Evolutionary conservation across 371 early-diverging fungal genomes (phyloP).

Genomic region (Mortierella sp.): DNA sequence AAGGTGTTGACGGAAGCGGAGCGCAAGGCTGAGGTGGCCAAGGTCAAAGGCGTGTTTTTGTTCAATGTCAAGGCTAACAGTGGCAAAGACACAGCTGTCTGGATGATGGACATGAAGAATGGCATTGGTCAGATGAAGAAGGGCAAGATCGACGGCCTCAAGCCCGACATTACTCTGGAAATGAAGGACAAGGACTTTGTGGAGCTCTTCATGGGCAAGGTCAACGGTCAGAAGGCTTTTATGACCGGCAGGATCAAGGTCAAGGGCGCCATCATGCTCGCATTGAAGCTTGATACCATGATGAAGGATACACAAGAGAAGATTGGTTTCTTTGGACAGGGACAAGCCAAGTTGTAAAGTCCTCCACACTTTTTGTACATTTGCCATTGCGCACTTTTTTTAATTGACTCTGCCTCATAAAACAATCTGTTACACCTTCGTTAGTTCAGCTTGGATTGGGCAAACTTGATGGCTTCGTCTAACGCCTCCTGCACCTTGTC

Average conservation of each 20-base stretch:
- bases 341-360: conserved; percentile 70
- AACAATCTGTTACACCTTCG: too few species aligned
- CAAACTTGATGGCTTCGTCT: conserved; percentile 80
- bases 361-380: too few species aligned
- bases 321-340: conserved; percentile 54
- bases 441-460: conserved; percentile 68
- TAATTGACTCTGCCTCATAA: too few species aligned
- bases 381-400: too few species aligned
- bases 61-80: conserved; percentile 77
- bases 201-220: conserved; percentile 83
- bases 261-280: conserved; percentile 87
- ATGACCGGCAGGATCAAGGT: conserved; percentile 88
- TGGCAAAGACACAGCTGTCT: conserved; percentile 74
- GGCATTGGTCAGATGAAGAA: conserved; percentile 62
- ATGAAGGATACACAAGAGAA: conserved; percentile 41
- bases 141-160: conserved; percentile 66
- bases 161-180: conserved; percentile 74
- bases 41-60: conserved; percentile 89
- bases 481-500: conserved; percentile 80
- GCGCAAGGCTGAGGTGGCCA: conserved; percentile 54
- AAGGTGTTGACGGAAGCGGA: conserved; percentile 42
- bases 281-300: conserved; percentile 76
- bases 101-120: conserved; percentile 81
- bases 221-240: conserved; percentile 88
- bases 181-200: conserved; percentile 85